These are phyloP conservation scores for Helicostylum pulchrum DNA, from an alignment of 192 early-diverging fungal genomes.

Conservation along the genomic window DNA sequence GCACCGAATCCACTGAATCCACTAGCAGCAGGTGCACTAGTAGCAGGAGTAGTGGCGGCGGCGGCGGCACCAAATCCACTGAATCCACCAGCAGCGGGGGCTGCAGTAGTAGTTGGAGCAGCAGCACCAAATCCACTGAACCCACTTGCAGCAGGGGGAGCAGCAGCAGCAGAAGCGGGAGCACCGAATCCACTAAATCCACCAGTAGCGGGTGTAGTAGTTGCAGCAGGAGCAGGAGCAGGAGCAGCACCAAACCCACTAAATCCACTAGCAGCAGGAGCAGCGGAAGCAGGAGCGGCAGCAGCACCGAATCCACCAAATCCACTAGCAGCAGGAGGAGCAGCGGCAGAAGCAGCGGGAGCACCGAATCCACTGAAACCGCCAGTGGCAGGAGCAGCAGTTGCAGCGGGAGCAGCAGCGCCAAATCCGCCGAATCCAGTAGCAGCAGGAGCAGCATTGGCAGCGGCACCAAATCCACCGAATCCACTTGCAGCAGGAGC, in stretches of 20 bases:
- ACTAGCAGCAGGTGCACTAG: constrained; percentile 17
- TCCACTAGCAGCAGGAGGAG: constrained; percentile 18
- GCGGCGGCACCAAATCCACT: not conserved
- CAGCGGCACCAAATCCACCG: constrained; percentile 7
- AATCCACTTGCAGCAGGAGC: not conserved
- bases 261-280: constrained; percentile 3
- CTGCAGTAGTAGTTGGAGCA: constrained; percentile 19
- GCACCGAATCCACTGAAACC: constrained; percentile 22
- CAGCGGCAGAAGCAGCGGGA: constrained; percentile 4
- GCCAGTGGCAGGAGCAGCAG: constrained; percentile 18
- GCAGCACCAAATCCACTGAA: not conserved
- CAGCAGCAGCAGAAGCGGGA: constrained; percentile 26
- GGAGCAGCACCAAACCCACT: constrained; percentile 21
- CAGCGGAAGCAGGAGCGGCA: constrained; percentile 31
- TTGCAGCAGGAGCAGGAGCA: constrained; percentile 9
- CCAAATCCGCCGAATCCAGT: constrained; percentile 11
- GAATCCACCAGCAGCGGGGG: constrained; percentile 5
- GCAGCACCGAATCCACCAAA: constrained; percentile 23
- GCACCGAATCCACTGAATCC: not conserved
- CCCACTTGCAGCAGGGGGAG: constrained; percentile 26
- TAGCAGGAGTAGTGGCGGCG: constrained; percentile 11
- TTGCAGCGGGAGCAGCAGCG: not conserved
- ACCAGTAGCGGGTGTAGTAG: constrained; percentile 11
- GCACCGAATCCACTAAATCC: constrained; percentile 15
- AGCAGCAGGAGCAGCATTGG: constrained; percentile 9